Base-by-base conservation (phyloP, 306 rosid species). In the Cajanus cajan region DNA sequence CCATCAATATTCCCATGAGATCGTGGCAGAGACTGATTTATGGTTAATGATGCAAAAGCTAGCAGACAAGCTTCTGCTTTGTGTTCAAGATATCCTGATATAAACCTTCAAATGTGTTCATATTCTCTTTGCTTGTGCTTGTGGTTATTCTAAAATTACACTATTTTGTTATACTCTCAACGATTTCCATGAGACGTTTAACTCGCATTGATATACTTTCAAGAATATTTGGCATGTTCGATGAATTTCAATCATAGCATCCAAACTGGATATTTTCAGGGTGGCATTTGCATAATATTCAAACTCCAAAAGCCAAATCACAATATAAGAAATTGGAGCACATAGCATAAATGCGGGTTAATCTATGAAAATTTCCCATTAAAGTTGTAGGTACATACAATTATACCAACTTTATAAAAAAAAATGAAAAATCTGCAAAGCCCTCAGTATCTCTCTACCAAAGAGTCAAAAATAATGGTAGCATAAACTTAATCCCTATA, bases 381-480 rank as follows among this genome's bases (percentile, higher is more conserved):
- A 63, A 65, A 55, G 37, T 67, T 39, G 47, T 68, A 58, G 63
- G 79, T 74, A 61, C 78, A 78, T 83, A 82, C 74, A 85, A 44
- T 21, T 45, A 76, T 54, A 80, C 36, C 7, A 45, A 66, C 18
- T 54, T 51, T 12, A 4, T 7, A 14, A 19, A 51, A 34, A 64
- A 9, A 0, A 64, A 37, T 37, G 62, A 34, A 54, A 66, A 76
- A 14, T 28, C 66, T 52, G 75, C 81, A 79, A 75, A 74, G 74
- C 34, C 34, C 76, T 80, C 78, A 71, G 62, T 41, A 33, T 67
- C 79, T 62, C 69, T 76, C 79, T 75, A 74, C 82, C 43, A 18
- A 76, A 78, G 59, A 66, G 71, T 85, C 81, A 52, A 64, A 83
- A 82, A 50, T 45, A 68, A 52, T 54, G 50, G 64, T 70, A 77